Base-by-base conservation (phyloP, 306 rosid species). In the Glycine soja region DNA sequence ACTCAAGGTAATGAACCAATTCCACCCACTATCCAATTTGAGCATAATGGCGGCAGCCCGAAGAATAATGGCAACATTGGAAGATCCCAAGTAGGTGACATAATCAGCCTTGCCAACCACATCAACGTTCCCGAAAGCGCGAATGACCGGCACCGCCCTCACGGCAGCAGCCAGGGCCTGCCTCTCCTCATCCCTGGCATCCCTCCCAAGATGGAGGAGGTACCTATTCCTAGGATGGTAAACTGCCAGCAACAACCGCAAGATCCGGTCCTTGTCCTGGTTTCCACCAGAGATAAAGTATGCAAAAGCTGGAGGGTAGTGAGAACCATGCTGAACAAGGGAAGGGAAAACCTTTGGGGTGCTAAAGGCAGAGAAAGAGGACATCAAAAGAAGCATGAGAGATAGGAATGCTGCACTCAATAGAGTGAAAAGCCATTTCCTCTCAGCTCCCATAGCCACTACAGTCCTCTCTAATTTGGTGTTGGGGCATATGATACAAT, bases 221-320 rank as follows among this genome's bases (percentile, higher is more conserved):
- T 95, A 95, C 57, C 93, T 86, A 69, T 95, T 95, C 78, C 99
- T 65, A 3, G 99, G 99, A 62, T 95, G 99, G 32, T 95, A 95
- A 13, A 95, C 81, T 30, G 99, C 96, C 32, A 95, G 85, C 83
- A 95, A 59, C n/a, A 95, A 87, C 71, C 99, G 89, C 58, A 95
- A 80, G 91, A 95, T 95, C 92, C 90, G 92, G 45, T 90, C 92
- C 48, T 86, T 82, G 42, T 95, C 99, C 24, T 86, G 88, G 14
- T 82, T 75, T 1, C 92, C 95, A 34, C 99, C 99, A 40, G 83
- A 81, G 70, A 95, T 87, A 82, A 74, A 93, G 92, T 95, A 95
- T 0, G 97, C 97, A 75, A 95, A 95, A 6, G 99, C 86, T 34
- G 99, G 97, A 24, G 99, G 97, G 66, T 88, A 88, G 65, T 81